phyloP scores from a whole-genome alignment of 306 rosid genomes.

The Lablab purpureus region DNA sequence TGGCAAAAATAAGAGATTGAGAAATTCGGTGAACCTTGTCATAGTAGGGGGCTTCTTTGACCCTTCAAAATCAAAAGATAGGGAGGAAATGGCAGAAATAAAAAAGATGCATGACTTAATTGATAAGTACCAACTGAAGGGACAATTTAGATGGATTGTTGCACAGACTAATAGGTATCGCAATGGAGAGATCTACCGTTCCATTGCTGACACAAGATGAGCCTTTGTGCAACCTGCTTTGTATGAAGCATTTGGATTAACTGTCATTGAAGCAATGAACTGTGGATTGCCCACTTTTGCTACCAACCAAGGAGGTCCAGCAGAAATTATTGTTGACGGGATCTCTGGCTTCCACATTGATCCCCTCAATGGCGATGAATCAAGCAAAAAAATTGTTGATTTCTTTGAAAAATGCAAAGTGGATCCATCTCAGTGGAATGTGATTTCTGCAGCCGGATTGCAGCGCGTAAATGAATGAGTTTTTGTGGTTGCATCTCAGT shows the following conservation, averaged over 20 bases:
- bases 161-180: conserved; percentile 81
- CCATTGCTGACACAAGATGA: conserved; percentile 83
- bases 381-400: too few species aligned
- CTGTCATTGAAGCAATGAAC: conserved; percentile 98
- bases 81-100: conserved; percentile 97
- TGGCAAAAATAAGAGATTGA: conserved; percentile 73
- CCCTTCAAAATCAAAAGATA: conserved; percentile 88
- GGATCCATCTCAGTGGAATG: too few species aligned
- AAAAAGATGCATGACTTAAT: too few species aligned
- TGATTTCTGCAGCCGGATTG: too few species aligned
- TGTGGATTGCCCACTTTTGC: conserved; percentile 96
- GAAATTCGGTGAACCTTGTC: conserved; percentile 83
- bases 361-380: too few species aligned
- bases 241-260: conserved; percentile 96
- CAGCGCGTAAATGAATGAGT: too few species aligned
- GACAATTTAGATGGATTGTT: too few species aligned
- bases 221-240: conserved; percentile 95
- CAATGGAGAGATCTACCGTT: conserved; percentile 87
- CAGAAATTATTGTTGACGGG: conserved; percentile 87
- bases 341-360: too few species aligned
- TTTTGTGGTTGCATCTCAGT: too few species aligned
- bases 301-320: conserved; percentile 97
- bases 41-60: conserved; percentile 94
- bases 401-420: too few species aligned
- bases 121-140: too few species aligned